Base-by-base conservation (phyloP, 1,139 yeast species). In the Candida dubliniensis region DNA sequence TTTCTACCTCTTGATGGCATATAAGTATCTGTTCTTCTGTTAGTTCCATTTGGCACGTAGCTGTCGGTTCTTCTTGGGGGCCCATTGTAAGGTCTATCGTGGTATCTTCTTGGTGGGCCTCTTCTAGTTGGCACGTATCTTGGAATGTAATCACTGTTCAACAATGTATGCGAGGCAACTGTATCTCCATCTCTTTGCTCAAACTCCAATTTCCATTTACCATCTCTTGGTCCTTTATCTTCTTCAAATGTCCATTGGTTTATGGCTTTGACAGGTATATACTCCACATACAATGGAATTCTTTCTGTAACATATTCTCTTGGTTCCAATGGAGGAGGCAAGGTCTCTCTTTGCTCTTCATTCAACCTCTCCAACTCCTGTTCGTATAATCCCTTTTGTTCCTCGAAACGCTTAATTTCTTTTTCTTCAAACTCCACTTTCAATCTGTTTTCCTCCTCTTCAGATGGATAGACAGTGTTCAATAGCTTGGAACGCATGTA, bases 231-330 rank as follows among this genome's bases (percentile, higher is more conserved):
- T 8, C 75, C 76, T 36, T 56, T 57, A 44, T 68, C 72, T 51
- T 74, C 79, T 52, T 74, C 77, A 51, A 64, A 75, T 11, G 74
- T 71, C 78, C 79, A 74, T 43, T 64, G 66, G 46, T 68, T 70
- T 14, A 73, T 63, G 13, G 76, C 76, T 49, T 70, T 69, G 10
- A 71, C 77, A 0, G 78, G 78, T 32, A 74, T 67, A 51, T 58
- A 74, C 50, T 74, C 79, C 34, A 69, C 69, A 49, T 58, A 73
- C 33, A 73, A 50, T 9, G 64, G 62, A 33, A 55, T 56, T 49
- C 71, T 55, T 14, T 58, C 58, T 4, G 58, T 56, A 4, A 46
- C 37, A 32, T 49, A 59, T 29, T 58, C 51, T 29, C 57, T 52
- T 9, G 63, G 64, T 23, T 54, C 56, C 3, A 40, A 27, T 3